Evolutionary conservation across 2,329 filamentous ascomycete genomes (phyloP).

Genomic region (Fonsecaea pugnacius): DNA sequence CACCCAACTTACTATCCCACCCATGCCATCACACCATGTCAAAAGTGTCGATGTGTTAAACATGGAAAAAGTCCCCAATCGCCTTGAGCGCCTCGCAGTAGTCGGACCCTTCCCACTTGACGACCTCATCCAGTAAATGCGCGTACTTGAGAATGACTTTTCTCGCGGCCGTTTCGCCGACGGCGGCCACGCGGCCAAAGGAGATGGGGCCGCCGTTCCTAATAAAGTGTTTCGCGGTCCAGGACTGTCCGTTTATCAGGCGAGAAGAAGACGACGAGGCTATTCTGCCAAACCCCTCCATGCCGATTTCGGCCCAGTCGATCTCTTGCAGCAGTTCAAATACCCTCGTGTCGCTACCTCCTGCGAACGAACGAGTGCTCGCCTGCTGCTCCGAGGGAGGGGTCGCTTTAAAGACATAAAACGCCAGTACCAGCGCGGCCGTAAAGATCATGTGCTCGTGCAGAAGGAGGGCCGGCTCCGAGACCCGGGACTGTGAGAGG

Average conservation of each 20-base stretch:
- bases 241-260: background rate
- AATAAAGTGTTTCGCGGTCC: background rate
- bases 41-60: too few relatives aligned
- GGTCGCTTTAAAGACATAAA: constrained; percentile 8
- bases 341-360: background rate
- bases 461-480: constrained; percentile 44
- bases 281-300: background rate
- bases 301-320: constrained; percentile 13
- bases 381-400: background rate
- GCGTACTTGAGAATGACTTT: constrained; percentile 17
- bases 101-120: constrained; percentile 5
- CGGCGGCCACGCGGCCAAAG: constrained; percentile 2
- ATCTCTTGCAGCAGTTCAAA: background rate
- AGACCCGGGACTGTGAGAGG: constrained; percentile 56
- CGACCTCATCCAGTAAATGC: constrained; percentile 17
- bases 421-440: constrained; percentile 16
- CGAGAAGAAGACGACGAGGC: too few relatives aligned
- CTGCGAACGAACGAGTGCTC: too few relatives aligned
- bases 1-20: too few relatives aligned
- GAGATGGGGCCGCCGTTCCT: background rate
- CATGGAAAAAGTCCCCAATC: constrained; percentile 13
- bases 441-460: constrained; percentile 10
- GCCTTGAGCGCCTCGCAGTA: constrained; percentile 9
- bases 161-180: constrained; percentile 1
- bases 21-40: too few relatives aligned